Evolutionary conservation across 2,329 filamentous ascomycete genomes (phyloP).

Genomic region (Colletotrichum musae): DNA sequence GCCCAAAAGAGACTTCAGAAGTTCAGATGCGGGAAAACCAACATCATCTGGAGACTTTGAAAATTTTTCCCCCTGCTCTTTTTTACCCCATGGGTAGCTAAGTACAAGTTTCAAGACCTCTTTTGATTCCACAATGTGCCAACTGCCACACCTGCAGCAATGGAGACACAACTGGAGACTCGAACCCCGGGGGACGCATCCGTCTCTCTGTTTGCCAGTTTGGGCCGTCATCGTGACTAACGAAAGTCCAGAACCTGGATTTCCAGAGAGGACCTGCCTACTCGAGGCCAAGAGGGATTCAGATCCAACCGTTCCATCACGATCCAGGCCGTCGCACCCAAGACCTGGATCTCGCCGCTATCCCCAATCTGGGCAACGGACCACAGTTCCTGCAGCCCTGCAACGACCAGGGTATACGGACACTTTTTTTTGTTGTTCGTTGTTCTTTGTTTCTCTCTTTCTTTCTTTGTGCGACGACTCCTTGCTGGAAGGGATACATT

Average conservation of each 20-base stretch:
- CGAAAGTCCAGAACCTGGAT: not conserved
- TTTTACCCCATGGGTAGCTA: slow-evolving; percentile 17
- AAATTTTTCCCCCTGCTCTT: not conserved
- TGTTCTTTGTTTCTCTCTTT: not conserved
- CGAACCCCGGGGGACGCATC: too few relatives aligned
- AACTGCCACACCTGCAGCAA: slow-evolving; percentile 27
- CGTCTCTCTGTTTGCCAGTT: too few relatives aligned
- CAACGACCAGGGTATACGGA: slow-evolving; percentile 2
- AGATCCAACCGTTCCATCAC: slow-evolving; percentile 35
- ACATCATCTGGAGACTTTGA: not conserved
- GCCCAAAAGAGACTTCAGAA: too few relatives aligned
- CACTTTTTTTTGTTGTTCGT: too few relatives aligned
- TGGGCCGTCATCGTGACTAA: too few relatives aligned
- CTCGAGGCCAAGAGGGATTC: not conserved
- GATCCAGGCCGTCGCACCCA: slow-evolving; percentile 32
- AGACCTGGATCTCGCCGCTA: slow-evolving; percentile 25
- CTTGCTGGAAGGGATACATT: not conserved
- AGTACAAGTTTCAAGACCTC: not conserved
- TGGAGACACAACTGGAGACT: slow-evolving; percentile 6
- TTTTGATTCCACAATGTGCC: slow-evolving; percentile 25
- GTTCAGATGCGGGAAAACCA: too few relatives aligned
- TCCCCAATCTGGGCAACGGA: slow-evolving; percentile 22
- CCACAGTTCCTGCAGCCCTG: slow-evolving; percentile 41
- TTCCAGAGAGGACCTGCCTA: not conserved
- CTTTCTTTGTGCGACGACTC: not conserved